phyloP scores from a whole-genome alignment of 2,329 filamentous ascomycete genomes.

The Bertia moriformis region DNA sequence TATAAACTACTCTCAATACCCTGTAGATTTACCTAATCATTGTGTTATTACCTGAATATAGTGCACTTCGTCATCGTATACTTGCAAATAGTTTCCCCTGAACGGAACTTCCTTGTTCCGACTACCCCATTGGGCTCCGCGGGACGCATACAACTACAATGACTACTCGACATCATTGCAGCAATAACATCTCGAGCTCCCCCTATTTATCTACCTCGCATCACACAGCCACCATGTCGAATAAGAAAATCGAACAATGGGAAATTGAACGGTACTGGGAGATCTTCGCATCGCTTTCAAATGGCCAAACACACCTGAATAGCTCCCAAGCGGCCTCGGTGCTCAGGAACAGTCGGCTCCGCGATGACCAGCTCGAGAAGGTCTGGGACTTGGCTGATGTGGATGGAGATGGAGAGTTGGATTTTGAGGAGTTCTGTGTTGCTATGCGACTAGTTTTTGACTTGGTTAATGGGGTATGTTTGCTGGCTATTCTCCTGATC shows the following conservation, averaged over 20 bases:
- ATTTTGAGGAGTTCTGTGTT: conserved; percentile 70
- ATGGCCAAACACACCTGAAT: conserved; percentile 49
- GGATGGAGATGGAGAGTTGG: conserved; percentile 59
- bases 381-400: conserved; percentile 67
- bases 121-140: too few species aligned
- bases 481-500: too few species aligned
- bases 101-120: too few species aligned
- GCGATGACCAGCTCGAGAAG: conserved; percentile 58
- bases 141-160: too few species aligned
- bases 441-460: conserved; percentile 67
- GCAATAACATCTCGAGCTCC: too few species aligned
- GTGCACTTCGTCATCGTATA: too few species aligned
- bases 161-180: too few species aligned
- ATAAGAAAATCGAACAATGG: conserved; percentile 52
- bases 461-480: conserved; percentile 55
- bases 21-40: too few species aligned
- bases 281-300: conserved; percentile 56
- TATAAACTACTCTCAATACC: too few species aligned
- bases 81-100: too few species aligned
- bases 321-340: conserved; percentile 57
- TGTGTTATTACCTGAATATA: too few species aligned
- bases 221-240: conserved; percentile 12
- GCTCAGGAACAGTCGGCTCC: conserved; percentile 58
- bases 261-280: conserved; percentile 71
- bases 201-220: too few species aligned